These are phyloP conservation scores for Exidia glandulosa DNA, from an alignment of 768 basidiomycete species.

Conservation along the genomic window DNA sequence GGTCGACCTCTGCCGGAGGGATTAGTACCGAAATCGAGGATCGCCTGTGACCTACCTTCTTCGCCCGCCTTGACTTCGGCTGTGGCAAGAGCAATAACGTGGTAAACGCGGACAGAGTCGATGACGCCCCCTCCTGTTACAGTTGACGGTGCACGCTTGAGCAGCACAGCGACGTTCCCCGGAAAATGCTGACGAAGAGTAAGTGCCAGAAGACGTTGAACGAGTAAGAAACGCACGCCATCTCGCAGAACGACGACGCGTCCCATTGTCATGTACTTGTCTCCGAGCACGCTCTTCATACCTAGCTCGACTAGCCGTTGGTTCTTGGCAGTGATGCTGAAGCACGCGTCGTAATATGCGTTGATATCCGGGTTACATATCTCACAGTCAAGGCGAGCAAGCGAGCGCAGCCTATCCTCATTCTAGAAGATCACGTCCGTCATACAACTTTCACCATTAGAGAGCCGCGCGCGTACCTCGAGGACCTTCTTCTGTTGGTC, in stretches of 20 bases:
- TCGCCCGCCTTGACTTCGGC: conserved; percentile 43
- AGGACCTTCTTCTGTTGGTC: conserved; percentile 84
- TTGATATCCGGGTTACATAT: conserved; percentile 65
- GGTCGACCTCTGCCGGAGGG: conserved; percentile 39
- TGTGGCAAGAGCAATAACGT: conserved; percentile 62
- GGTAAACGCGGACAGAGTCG: conserved; percentile 48
- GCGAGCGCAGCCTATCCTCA: conserved; percentile 53
- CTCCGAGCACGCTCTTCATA: conserved; percentile 41
- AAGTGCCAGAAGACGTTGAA: background rate
- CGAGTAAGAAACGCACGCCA: conserved; percentile 39
- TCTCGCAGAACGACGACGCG: conserved; percentile 78
- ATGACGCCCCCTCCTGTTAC: conserved; percentile 29
- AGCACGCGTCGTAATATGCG: conserved; percentile 61
- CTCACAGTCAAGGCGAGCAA: conserved; percentile 58
- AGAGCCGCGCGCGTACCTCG: conserved; percentile 41
- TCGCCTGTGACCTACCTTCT: conserved; percentile 31
- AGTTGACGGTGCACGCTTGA: conserved; percentile 51
- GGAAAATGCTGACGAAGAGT: conserved; percentile 55
- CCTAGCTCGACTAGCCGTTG: conserved; percentile 52
- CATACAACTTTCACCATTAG: background rate
- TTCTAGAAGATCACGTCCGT: conserved; percentile 32
- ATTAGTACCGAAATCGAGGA: background rate
- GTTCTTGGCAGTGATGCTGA: conserved; percentile 51
- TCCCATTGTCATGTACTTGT: conserved; percentile 57
- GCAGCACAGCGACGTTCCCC: conserved; percentile 54